These are phyloP conservation scores for Schizophyllum amplum DNA, from an alignment of 1,284 basidiomycete species.

Conservation along the genomic window DNA sequence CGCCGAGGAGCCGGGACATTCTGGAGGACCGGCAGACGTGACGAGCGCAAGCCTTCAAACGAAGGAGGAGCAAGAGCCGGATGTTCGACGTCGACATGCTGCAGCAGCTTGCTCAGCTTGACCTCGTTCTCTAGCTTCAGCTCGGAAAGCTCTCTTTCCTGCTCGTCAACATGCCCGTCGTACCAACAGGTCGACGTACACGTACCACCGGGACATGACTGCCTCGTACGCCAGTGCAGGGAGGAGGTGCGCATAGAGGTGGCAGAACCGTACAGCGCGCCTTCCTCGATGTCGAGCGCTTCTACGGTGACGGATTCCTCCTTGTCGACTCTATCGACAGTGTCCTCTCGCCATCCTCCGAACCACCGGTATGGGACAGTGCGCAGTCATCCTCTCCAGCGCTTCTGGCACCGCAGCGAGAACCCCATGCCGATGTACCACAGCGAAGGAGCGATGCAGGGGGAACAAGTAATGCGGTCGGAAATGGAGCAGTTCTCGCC, in stretches of 20 bases:
- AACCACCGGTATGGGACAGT: not conserved
- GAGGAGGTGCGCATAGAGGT: not conserved
- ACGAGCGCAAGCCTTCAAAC: not conserved
- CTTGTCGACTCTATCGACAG: not conserved
- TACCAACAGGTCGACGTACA: not conserved
- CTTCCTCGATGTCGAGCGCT: not conserved
- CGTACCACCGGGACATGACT: not conserved
- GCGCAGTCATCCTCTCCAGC: not conserved
- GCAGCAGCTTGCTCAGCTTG: not conserved
- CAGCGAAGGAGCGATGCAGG: too few species aligned
- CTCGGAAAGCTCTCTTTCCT: not conserved
- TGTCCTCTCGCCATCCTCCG: not conserved
- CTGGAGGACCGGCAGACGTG: too few species aligned
- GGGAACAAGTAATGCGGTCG: too few species aligned
- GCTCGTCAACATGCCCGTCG: not conserved
- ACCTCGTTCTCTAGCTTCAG: not conserved
- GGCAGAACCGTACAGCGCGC: not conserved
- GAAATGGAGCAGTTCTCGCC: too few species aligned
- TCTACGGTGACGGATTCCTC: not conserved
- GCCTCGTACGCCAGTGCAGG: not conserved
- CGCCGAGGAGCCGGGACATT: too few species aligned
- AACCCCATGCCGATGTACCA: too few species aligned
- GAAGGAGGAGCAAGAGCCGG: not conserved
- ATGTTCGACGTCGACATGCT: too few species aligned
- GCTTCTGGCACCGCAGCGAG: too few species aligned